Conservation (phyloP, 208 protist species). For the Herpetomonas tarakana region DNA sequence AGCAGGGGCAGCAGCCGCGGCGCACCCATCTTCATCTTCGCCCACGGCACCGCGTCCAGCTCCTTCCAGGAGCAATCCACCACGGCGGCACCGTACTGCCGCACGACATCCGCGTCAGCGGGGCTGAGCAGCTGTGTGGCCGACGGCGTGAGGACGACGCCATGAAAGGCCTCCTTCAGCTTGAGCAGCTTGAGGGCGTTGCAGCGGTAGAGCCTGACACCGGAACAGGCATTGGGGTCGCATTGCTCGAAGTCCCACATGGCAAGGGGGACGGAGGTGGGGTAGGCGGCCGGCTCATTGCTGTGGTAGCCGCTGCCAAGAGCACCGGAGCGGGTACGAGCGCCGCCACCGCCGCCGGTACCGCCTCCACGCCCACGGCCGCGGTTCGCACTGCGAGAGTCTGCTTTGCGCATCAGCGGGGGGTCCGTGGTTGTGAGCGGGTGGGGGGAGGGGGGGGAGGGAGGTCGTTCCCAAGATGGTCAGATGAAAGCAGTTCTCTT, state of each 20-base stretch:
- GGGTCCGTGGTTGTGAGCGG: not conserved
- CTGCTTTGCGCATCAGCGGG: constrained; percentile 6
- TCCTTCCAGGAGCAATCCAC: constrained; percentile 99
- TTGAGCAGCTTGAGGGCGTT: constrained; percentile 89
- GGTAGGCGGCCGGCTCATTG: constrained; percentile 44
- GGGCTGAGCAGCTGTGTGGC: constrained; percentile 93
- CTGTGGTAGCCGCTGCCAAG: constrained; percentile 26
- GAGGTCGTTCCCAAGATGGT: no score
- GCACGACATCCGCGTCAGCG: constrained; percentile 89
- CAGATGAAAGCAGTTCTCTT: no score
- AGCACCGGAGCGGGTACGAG: constrained; percentile 8
- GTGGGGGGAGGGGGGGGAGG: no score
- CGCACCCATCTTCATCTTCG: constrained; percentile 89
- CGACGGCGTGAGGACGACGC: constrained; percentile 95
- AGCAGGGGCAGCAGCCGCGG: constrained; percentile 95
- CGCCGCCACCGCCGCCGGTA: constrained; percentile 16
- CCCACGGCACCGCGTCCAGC: constrained; percentile 95
- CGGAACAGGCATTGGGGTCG: constrained; percentile 98
- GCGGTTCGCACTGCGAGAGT: constrained; percentile 3
- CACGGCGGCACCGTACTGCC: constrained; percentile 92
- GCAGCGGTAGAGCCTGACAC: constrained; percentile 91
- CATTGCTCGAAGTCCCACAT: constrained; percentile 99
- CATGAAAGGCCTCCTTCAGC: constrained; percentile 88
- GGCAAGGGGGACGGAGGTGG: constrained; percentile 83
- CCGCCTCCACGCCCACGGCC: constrained; percentile 25